These are phyloP conservation scores for Acacia acuminata DNA, from an alignment of 306 rosid genomes.

Conservation along the genomic window DNA sequence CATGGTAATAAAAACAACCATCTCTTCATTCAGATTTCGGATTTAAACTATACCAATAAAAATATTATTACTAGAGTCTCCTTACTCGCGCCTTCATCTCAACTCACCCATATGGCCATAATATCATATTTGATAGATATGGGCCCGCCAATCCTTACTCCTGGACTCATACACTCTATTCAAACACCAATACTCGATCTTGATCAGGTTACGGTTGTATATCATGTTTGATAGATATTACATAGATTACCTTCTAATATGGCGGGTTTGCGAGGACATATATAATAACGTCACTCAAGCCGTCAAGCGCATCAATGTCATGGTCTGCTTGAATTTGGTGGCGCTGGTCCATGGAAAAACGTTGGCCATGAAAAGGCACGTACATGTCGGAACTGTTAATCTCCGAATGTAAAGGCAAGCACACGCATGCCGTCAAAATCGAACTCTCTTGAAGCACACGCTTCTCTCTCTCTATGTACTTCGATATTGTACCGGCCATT, in stretches of 20 bases:
- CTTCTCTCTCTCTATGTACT: not conserved
- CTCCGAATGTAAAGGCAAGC: not conserved
- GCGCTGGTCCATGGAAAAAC: not conserved
- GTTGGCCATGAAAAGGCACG: not conserved
- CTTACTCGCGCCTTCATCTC: too few relatives aligned
- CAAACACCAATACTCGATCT: not conserved
- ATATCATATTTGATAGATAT: too few relatives aligned
- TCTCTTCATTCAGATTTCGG: not conserved
- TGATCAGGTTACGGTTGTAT: too few relatives aligned
- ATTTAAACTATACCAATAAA: not conserved
- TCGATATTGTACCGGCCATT: not conserved
- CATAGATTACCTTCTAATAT: not conserved
- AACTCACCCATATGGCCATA: not conserved
- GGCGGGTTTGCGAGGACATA: not conserved
- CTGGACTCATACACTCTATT: not conserved
- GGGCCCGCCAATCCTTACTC: not conserved
- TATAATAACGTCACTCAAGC: not conserved
- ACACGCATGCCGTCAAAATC: not conserved
- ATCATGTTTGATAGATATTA: too few relatives aligned
- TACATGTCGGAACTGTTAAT: not conserved
- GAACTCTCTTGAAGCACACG: not conserved
- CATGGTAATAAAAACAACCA: too few relatives aligned
- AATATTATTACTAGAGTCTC: not conserved
- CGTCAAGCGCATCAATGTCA: not conserved
- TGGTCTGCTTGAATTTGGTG: not conserved